phyloP scores from a whole-genome alignment of 176 grass and related monocot genomes.

The Carex pumila region DNA sequence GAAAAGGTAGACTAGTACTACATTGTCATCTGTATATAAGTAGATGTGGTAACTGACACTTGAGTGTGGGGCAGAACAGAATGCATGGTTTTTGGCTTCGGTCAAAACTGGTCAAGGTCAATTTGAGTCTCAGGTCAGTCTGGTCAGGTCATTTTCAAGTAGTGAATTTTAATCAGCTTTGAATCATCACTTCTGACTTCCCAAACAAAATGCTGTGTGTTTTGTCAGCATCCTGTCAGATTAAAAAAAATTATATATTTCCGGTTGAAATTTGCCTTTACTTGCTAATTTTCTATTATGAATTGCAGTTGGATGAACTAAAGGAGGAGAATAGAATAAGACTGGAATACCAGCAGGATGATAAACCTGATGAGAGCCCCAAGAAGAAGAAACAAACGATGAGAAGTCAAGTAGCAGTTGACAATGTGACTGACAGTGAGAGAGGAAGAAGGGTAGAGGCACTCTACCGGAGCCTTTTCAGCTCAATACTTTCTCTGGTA shows the following conservation, averaged over 20 bases:
- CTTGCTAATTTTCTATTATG: neutral
- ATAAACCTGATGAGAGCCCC: neutral
- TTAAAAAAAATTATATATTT: neutral
- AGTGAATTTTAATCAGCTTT: neutral
- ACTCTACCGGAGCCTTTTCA: conserved; percentile 28
- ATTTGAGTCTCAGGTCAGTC: neutral
- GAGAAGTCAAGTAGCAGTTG: neutral
- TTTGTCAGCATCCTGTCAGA: neutral
- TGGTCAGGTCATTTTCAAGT: neutral
- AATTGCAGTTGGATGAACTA: conserved; percentile 26
- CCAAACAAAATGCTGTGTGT: neutral
- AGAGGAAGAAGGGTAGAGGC: conserved; percentile 6
- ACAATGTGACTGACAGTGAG: conserved; percentile 11
- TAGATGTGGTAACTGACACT: neutral
- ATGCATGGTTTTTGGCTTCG: neutral
- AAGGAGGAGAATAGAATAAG: conserved; percentile 28
- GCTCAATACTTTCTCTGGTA: conserved; percentile 25
- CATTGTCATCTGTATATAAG: neutral
- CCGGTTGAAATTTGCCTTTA: neutral
- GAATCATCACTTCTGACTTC: neutral
- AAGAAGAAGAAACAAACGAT: neutral
- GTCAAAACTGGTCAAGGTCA: neutral
- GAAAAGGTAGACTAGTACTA: neutral
- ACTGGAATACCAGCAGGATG: conserved; percentile 3
- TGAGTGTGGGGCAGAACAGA: neutral